These are phyloP conservation scores for Phytophthora vignae DNA, from an alignment of 352 stramenopile species.

Conservation along the genomic window DNA sequence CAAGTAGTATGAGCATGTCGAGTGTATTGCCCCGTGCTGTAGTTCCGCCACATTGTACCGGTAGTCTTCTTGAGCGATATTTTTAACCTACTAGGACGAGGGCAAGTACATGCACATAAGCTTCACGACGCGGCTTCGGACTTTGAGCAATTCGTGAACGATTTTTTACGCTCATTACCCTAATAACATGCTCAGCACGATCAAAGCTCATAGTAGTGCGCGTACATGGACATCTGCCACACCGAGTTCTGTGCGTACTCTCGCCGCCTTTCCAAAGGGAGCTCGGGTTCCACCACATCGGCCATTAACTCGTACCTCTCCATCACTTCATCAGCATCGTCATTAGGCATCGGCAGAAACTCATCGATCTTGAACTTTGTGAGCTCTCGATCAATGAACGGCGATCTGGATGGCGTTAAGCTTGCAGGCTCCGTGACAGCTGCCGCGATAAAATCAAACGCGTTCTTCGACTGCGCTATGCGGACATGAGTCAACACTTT, in stretches of 20 bases:
- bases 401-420: constrained; percentile 12
- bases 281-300: constrained; percentile 40
- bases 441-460: constrained; percentile 13
- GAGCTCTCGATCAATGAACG: not conserved
- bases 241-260: constrained; percentile 43
- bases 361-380: constrained; percentile 26
- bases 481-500: constrained; percentile 11
- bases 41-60: too few species aligned
- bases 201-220: not conserved
- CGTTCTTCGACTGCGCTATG: constrained; percentile 15
- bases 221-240: constrained; percentile 36
- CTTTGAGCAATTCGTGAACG: too few species aligned
- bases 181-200: too few species aligned
- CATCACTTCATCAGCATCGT: constrained; percentile 45
- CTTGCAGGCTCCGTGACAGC: constrained; percentile 10
- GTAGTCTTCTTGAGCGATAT: too few species aligned
- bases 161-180: too few species aligned
- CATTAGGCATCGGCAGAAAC: constrained; percentile 23
- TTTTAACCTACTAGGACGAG: too few species aligned
- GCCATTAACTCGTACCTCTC: constrained; percentile 23
- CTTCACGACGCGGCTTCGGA: too few species aligned
- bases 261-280: constrained; percentile 33
- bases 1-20: too few species aligned
- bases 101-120: too few species aligned
- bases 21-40: too few species aligned